These are phyloP conservation scores for Anisodus tanguticus DNA, from an alignment of 257 asterid genomes.

Conservation along the genomic window DNA sequence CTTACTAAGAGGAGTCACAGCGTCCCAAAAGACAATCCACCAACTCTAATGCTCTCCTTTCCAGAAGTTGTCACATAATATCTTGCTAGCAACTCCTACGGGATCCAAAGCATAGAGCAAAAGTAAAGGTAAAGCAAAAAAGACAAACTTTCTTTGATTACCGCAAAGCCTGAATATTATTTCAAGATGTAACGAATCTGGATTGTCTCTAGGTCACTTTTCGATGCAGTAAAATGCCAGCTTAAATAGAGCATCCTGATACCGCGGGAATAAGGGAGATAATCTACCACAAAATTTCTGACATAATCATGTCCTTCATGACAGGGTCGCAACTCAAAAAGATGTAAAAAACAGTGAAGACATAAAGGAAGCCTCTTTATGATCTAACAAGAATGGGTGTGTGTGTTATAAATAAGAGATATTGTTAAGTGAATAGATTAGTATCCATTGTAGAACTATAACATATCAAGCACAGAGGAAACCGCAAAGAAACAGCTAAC, in stretches of 20 bases:
- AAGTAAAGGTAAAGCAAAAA: neutral
- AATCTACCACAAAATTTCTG: neutral
- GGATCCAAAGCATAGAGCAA: neutral
- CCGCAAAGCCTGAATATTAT: neutral
- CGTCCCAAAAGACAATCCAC: neutral
- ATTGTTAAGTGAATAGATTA: too few species aligned
- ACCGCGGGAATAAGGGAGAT: neutral
- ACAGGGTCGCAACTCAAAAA: neutral
- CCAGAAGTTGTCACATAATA: neutral
- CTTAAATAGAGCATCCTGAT: neutral
- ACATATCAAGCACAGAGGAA: conserved; percentile 25
- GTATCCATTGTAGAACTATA: neutral
- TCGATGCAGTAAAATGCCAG: neutral
- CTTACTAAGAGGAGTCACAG: conserved; percentile 6
- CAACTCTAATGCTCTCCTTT: neutral
- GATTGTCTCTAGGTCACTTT: neutral
- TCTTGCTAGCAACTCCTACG: conserved; percentile 5
- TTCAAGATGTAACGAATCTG: neutral
- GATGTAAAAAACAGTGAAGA: neutral
- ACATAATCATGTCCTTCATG: conserved; percentile 7
- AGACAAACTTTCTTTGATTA: neutral
- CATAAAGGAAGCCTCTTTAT: neutral
- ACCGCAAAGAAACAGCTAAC: conserved; percentile 45
- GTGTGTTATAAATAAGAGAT: too few species aligned
- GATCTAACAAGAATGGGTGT: neutral